These are phyloP conservation scores for Paraphoma chrysanthemicola DNA, from an alignment of 2,329 filamentous ascomycete species.

Conservation along the genomic window DNA sequence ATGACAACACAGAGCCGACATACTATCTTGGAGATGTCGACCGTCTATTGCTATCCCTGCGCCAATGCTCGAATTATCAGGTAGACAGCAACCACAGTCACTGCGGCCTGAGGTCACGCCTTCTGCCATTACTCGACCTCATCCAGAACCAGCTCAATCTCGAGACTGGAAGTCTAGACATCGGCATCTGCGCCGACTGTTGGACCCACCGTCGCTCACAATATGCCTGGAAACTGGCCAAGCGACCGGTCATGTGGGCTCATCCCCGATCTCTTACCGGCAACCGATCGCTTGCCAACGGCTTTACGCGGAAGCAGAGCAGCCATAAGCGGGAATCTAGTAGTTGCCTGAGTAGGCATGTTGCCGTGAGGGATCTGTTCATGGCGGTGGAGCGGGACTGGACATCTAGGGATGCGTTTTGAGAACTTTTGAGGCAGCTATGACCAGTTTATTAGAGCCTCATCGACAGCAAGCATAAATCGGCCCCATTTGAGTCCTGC, in stretches of 20 bases:
- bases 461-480: background rate
- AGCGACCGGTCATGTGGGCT: slow-evolving; percentile 55
- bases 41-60: slow-evolving; percentile 65
- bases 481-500: background rate
- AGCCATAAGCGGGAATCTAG: slow-evolving; percentile 30
- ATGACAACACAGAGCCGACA: slow-evolving; percentile 48
- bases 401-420: slow-evolving; percentile 33
- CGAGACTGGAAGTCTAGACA: slow-evolving; percentile 41
- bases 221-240: slow-evolving; percentile 54
- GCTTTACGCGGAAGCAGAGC: slow-evolving; percentile 14
- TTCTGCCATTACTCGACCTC: slow-evolving; percentile 71
- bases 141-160: slow-evolving; percentile 57
- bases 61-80: slow-evolving; percentile 75
- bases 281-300: slow-evolving; percentile 21
- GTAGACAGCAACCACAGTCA: slow-evolving; percentile 76
- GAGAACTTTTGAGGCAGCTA: slow-evolving; percentile 6
- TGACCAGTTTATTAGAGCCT: background rate
- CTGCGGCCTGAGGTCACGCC: slow-evolving; percentile 71
- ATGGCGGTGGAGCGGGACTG: slow-evolving; percentile 48
- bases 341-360: slow-evolving; percentile 42
- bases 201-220: slow-evolving; percentile 49
- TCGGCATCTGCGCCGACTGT: slow-evolving; percentile 56
- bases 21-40: slow-evolving; percentile 68
- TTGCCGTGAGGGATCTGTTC: slow-evolving; percentile 47
- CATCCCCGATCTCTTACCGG: slow-evolving; percentile 26